Evolutionary conservation across 805 yeast species (phyloP).

Genomic region (Candida nonsorbophila): DNA sequence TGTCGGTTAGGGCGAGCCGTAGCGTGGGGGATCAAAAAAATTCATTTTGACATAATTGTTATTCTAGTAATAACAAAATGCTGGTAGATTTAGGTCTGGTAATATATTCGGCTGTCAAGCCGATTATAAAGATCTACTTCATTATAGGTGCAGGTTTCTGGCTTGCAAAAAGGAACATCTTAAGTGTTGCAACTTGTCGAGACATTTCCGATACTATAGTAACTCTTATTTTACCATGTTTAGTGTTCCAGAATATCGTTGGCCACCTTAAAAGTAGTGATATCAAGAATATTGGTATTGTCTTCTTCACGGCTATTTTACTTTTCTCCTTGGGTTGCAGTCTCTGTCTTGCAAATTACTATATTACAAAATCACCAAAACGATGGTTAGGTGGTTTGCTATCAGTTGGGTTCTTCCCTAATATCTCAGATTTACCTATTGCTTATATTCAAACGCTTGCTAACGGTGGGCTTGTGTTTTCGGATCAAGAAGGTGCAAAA

Average conservation of each 20-base stretch:
- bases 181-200: constrained; percentile 62
- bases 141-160: constrained; percentile 63
- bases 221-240: constrained; percentile 65
- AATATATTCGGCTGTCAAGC: constrained; percentile 76
- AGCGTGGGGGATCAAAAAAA: too few species aligned
- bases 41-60: too few species aligned
- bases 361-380: constrained; percentile 57
- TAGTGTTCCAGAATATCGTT: constrained; percentile 71
- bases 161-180: constrained; percentile 57
- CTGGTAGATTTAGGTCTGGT: constrained; percentile 49
- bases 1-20: too few species aligned
- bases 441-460: constrained; percentile 76
- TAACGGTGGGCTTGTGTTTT: constrained; percentile 51
- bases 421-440: constrained; percentile 78
- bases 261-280: constrained; percentile 60
- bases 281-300: constrained; percentile 65
- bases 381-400: constrained; percentile 74
- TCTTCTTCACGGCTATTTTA: constrained; percentile 42
- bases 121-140: constrained; percentile 77
- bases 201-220: constrained; percentile 68
- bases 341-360: constrained; percentile 39
- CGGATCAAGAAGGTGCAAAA: constrained; percentile 53
- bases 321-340: constrained; percentile 47
- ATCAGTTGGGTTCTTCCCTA: constrained; percentile 71
- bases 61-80: constrained; percentile 4